A percentile compares a stretch with the other conserved stretches of the same genome.
Conservation (phyloP, 106 monocot genomes). For the Dendrobium catenatum region DNA sequence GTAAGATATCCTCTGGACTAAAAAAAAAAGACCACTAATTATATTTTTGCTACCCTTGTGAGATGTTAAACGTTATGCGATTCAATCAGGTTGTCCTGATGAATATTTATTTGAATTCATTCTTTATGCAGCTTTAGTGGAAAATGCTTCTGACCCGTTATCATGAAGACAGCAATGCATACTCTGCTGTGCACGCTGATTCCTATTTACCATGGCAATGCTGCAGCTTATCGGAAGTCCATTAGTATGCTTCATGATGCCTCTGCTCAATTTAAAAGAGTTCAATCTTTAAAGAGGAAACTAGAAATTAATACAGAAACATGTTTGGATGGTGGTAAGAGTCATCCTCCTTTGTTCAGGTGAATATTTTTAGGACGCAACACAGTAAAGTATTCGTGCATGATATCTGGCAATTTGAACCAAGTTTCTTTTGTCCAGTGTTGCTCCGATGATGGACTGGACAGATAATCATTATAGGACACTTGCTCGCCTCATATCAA, state of each 20-base stretch:
- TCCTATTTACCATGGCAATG: slow-evolving; percentile 15
- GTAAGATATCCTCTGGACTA: no score
- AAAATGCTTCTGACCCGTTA: slow-evolving; percentile 1
- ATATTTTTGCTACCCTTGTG: not conserved
- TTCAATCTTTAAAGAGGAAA: slow-evolving; percentile 6
- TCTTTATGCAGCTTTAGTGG: not conserved
- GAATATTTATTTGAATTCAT: not conserved
- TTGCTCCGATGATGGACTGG: slow-evolving; percentile 99
- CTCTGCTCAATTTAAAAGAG: slow-evolving; percentile 11
- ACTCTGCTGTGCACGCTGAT: slow-evolving; percentile 1
- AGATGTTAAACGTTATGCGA: not conserved
- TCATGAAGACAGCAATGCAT: slow-evolving; percentile 24
- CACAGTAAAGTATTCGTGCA: not conserved
- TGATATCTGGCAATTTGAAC: slow-evolving; percentile 1
- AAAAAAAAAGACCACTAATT: not conserved
- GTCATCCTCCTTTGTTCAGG: slow-evolving; percentile 48
- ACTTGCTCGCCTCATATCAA: slow-evolving; percentile 83
- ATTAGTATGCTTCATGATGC: slow-evolving; percentile 12
- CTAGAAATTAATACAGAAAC: not conserved
- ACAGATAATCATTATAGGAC: slow-evolving; percentile 92
- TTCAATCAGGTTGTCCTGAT: not conserved
- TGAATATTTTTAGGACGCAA: not conserved
- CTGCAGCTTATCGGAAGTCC: slow-evolving; percentile 3
- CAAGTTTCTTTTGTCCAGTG: slow-evolving; percentile 34
- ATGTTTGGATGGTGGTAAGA: slow-evolving; percentile 5